Evolutionary conservation across 2,329 filamentous ascomycete species (phyloP), one percentile per base, ranked within the genome.

Genomic region (Sclerotinia subarctica): DNA sequence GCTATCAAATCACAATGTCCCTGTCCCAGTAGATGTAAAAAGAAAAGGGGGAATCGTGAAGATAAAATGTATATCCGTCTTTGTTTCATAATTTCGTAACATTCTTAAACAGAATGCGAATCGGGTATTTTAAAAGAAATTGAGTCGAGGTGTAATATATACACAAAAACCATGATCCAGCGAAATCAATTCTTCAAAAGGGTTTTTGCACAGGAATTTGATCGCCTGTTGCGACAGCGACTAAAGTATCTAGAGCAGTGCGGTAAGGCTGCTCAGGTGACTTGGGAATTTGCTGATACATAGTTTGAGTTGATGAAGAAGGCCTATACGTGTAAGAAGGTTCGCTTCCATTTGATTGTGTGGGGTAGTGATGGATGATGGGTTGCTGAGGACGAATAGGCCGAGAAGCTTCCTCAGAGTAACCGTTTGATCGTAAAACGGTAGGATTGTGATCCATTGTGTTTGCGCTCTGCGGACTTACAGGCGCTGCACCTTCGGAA

Each of bases 151-250:
- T 60, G 58, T 60, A 19, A 49, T 35, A 60, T 60, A 19, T 49
- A 60, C 58, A 24, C 58, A 60, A 35, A 49, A 49, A 26, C 19
- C 21, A 60, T 60, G 44, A 49, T 10, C 42, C 58, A 60, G 49
- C 44, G 47, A 53, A 42, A 52, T 38, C 46, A 52, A 52, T 26
- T 96, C 62, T 29, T 54, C 24, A 54, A 54, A 44, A 44, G 19
- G 62, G 51, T 32, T 64, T 74, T 73, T 35, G 72, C 72, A 32
- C 73, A 5, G 78, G 77, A 29, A 77, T 76, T 66, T 78, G 79
- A 38, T 78, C 86, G 70, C 83, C 84, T 2, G 87, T 88, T 5
- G 87, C 87, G 53, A 88, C 86, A 6, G 87, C 86, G n/a, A 89
- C 87, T 11, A 90, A 81, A 32, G 87, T 85, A 70, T 89, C 85